Conservation (phyloP, 129 eudicot species). For the Helianthus tuberosus region DNA sequence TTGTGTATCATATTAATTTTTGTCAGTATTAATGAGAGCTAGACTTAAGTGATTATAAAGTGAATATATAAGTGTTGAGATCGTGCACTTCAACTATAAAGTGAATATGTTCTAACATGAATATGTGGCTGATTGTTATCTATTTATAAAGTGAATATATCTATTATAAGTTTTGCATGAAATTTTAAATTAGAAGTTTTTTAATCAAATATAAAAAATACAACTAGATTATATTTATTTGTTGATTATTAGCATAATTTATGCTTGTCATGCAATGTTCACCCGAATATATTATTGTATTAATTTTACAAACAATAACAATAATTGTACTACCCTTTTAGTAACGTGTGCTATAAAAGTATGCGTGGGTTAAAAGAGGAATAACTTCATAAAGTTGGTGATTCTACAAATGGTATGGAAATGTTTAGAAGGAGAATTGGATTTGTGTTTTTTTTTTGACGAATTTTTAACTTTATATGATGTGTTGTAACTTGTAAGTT, state of each 20-base stretch:
- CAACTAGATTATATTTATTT: not conserved
- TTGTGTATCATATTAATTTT: not conserved
- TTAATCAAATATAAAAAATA: not conserved
- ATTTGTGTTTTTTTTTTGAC: not conserved
- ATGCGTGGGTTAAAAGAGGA: not conserved
- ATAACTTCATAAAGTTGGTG: slow-evolving; percentile 3
- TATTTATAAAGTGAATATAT: not conserved
- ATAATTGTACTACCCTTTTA: not conserved
- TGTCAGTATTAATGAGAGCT: not conserved
- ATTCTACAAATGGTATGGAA: not conserved
- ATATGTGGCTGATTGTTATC: not conserved
- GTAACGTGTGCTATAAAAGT: slow-evolving; percentile 1
- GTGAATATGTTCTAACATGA: not conserved
- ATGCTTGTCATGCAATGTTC: not conserved
- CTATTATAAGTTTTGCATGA: not conserved
- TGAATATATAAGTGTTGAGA: no score
- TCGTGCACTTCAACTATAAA: no score
- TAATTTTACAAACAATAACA: not conserved
- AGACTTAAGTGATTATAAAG: no score
- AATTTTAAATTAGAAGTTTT: not conserved
- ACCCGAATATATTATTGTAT: not conserved
- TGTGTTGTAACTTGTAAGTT: not conserved
- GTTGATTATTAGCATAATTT: not conserved
- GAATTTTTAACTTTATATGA: no score
- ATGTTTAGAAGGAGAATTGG: not conserved